Base-by-base conservation (phyloP, 129 eudicot species). In the Ambrosia artemisiifolia region DNA sequence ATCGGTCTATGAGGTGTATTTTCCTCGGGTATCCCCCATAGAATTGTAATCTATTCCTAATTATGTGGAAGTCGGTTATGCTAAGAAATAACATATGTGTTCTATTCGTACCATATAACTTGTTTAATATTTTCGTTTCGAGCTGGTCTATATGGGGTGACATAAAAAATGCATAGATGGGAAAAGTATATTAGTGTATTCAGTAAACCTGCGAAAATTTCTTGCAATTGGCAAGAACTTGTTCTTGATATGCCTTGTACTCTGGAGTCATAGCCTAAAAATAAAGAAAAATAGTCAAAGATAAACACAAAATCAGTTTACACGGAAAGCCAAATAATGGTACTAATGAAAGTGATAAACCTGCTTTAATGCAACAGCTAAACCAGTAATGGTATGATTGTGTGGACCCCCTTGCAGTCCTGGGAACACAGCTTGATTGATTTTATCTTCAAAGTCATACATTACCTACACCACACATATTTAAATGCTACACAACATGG, bases 331-430 rank as follows among this genome's bases (percentile, higher is more conserved):
- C 76, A 35, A 40, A 11, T n/a, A 36, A 36, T 40, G 54, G 19
- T 56, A n/a, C 7, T 11, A 10, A 0, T 3, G 60, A 60, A 11
- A 34, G 24, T 5, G 71, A 77, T 14, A 30, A 69, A 88, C 97
- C 94, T 92, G 97, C 70, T 92, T 92, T 73, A 92, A 73, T 24
- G 97, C 96, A 79, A 92, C 97, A 4, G 97, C 97, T 63, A 92
- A 84, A 63, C 84, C 96, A 72, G 96, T 60, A 69, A 92, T 92
- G 18, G 97, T 88, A 56, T 92, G 97, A 79, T 92, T 92, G 81
- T 92, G 97, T 61, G 97, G 97, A 54, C 97, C 97, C 61, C 97
- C 97, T 80, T 92, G 97, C 74, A 88, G 97, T 38, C 97, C 97
- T 17, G 97, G 97, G 73, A 92, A 92, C 53, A 92, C 97, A 63